Evolutionary conservation across 2,329 filamentous ascomycete species (phyloP).

Genomic region (Clonostachys rhizophaga): DNA sequence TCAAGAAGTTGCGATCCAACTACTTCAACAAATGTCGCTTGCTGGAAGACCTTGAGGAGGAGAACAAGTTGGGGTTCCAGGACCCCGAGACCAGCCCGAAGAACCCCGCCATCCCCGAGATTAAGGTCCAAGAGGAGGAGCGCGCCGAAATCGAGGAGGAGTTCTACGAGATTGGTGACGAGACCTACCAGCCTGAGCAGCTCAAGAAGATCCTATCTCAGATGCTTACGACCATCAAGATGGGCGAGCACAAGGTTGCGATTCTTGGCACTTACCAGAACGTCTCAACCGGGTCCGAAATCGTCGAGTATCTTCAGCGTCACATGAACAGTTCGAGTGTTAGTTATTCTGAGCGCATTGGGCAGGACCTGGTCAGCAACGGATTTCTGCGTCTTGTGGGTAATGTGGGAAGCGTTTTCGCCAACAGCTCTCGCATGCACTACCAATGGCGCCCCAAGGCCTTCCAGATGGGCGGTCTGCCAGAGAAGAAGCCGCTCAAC

Average conservation of each 20-base stretch:
- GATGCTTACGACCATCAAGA: conserved; percentile 80
- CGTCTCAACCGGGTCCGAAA: conserved; percentile 85
- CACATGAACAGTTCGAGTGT: conserved; percentile 80
- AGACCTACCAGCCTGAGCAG: conserved; percentile 78
- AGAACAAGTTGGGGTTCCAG: conserved; percentile 97
- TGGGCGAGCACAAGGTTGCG: conserved; percentile 89
- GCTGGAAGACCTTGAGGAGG: conserved; percentile 94
- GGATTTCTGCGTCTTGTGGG: conserved; percentile 89
- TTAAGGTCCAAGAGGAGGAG: conserved; percentile 63
- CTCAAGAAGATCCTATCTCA: conserved; percentile 86
- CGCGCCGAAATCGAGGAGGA: conserved; percentile 72
- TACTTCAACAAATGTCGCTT: conserved; percentile 99
- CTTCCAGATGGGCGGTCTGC: conserved; percentile 82
- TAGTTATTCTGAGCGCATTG: conserved; percentile 89
- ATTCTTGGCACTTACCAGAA: conserved; percentile 95
- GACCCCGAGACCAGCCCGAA: conserved; percentile 71
- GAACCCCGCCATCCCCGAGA: conserved; percentile 62
- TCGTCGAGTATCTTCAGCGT: conserved; percentile 91
- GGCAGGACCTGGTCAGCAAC: conserved; percentile 82
- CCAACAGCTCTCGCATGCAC: conserved; percentile 94
- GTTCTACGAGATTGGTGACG: conserved; percentile 84
- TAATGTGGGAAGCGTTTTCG: conserved; percentile 91
- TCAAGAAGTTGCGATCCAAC: conserved; percentile 89
- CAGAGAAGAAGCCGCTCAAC: conserved; percentile 77
- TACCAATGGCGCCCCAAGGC: conserved; percentile 96